A percentile compares a stretch with the other conserved stretches of the same genome.
These are phyloP conservation scores for Jasminum sambac DNA, from an alignment of 257 asterid genomes.

Conservation along the genomic window DNA sequence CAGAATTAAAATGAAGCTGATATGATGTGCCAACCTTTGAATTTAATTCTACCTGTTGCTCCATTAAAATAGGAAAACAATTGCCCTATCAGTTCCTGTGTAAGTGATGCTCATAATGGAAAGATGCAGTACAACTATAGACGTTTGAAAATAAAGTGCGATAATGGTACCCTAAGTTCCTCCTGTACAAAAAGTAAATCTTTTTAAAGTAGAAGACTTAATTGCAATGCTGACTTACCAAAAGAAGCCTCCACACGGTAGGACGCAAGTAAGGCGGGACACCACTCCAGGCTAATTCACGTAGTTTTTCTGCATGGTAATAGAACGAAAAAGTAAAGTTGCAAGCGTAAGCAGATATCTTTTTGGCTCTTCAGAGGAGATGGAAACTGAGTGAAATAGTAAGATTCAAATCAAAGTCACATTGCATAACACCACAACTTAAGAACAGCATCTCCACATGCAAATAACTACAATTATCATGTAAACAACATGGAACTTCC, in stretches of 20 bases:
- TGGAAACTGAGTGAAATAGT: conserved; percentile 6
- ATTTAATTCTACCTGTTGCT: neutral
- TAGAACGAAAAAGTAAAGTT: conserved; percentile 9
- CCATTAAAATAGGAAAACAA: neutral
- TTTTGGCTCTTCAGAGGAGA: conserved; percentile 9
- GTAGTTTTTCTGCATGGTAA: conserved; percentile 74
- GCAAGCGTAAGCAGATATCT: neutral
- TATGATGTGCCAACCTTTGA: neutral
- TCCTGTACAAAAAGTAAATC: neutral
- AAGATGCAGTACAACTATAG: neutral
- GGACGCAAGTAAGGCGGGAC: conserved; percentile 93
- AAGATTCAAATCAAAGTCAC: conserved; percentile 1
- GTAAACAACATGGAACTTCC: neutral
- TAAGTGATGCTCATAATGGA: conserved; percentile 3
- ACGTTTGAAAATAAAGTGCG: neutral
- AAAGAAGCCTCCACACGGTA: conserved; percentile 88
- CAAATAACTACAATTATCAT: conserved; percentile 17
- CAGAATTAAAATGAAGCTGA: neutral
- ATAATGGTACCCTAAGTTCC: neutral
- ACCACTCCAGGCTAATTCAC: conserved; percentile 97
- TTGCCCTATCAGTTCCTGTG: conserved; percentile 1
- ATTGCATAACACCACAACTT: neutral
- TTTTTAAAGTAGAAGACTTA: neutral
- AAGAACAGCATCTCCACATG: conserved; percentile 1
- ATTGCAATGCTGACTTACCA: conserved; percentile 51